Base-by-base conservation (phyloP, 169 alveolate genomes). In the Plasmodium inui region DNA sequence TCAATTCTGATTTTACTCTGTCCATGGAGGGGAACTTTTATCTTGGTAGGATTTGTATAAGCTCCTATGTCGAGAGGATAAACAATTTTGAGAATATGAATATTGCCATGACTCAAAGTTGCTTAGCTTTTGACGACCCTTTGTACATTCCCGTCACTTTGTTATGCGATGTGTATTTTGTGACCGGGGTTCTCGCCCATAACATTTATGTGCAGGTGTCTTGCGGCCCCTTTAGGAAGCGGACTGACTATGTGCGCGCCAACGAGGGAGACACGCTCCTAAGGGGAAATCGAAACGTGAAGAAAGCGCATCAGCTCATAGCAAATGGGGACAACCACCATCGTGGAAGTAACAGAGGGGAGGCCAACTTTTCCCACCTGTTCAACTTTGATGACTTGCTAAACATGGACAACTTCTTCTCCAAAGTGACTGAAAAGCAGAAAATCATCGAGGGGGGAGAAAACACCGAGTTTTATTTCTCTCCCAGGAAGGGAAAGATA, bases 81-180 rank as follows among this genome's bases (percentile, higher is more conserved):
- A 81, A 94, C 71, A 98, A 95, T 80, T 95, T 95, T 44, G 97
- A 96, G 28, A 98, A 96, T 88, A 93, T 97, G 32, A 93, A 97
- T 95, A 96, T 96, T n/a, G 98, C 99, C 30, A 98, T 96, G 72
- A 95, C 96, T 19, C 95, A 96, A 39, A 94, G 98, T 17, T 97
- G 98, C 82, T 97, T 96, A 78, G 97, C 97, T 0, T 93, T 94
- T 70, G 98, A 98, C 50, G 98, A 97, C 30, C 97, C 98, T n/a
- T 92, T 95, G 26, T 96, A 96, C 82, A 92, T 93, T 57, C 98
- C 98, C 3, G 92, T 97, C 3, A 92, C 97, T 28, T 81, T 98
- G 19, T 95, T 98, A 55, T 96, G 97, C 6, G 99, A 98, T 95
- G 96, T 97, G 19, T 98, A 97, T 92, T 95, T 95, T 91, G 96